These are phyloP conservation scores for Yamadazyma endophytica DNA, from an alignment of 805 yeast genomes.

Conservation along the genomic window DNA sequence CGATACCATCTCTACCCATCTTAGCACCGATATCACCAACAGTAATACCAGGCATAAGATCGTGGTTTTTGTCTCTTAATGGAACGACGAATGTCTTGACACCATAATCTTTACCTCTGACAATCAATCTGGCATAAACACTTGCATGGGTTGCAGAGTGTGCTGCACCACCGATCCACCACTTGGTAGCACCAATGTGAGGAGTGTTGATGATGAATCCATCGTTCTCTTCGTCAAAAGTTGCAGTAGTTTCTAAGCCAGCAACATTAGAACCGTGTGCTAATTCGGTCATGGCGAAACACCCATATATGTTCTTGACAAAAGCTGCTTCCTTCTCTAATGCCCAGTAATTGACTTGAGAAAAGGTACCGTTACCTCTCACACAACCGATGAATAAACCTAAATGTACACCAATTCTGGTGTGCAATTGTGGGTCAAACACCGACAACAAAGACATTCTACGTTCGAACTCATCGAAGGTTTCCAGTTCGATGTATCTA, in stretches of 20 bases:
- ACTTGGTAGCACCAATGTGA: slow-evolving; percentile 45
- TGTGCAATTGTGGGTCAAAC: slow-evolving; percentile 78
- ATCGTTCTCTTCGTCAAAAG: slow-evolving; percentile 38
- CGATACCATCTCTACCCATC: slow-evolving; percentile 48
- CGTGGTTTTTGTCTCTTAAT: slow-evolving; percentile 40
- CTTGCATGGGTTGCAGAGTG: slow-evolving; percentile 42
- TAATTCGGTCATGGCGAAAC: slow-evolving; percentile 64
- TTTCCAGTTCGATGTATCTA: slow-evolving; percentile 52
- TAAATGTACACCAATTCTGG: slow-evolving; percentile 84
- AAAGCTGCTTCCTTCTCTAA: slow-evolving; percentile 59
- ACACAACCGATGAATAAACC: slow-evolving; percentile 81
- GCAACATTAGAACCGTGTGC: slow-evolving; percentile 61
- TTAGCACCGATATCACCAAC: slow-evolving; percentile 45
- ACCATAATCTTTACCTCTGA: slow-evolving; percentile 43
- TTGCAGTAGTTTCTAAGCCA: slow-evolving; percentile 53
- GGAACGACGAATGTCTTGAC: slow-evolving; percentile 45
- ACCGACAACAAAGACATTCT: slow-evolving; percentile 58
- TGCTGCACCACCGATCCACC: slow-evolving; percentile 52
- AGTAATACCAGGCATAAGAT: slow-evolving; percentile 40
- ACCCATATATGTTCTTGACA: slow-evolving; percentile 56
- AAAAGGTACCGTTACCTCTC: slow-evolving; percentile 82
- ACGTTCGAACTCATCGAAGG: slow-evolving; percentile 50
- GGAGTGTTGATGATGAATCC: slow-evolving; percentile 43
- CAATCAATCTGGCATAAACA: slow-evolving; percentile 41
- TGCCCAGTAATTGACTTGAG: slow-evolving; percentile 84